Conservation (phyloP, 108 stramenopile species). For the Nitzschia sp. region DNA sequence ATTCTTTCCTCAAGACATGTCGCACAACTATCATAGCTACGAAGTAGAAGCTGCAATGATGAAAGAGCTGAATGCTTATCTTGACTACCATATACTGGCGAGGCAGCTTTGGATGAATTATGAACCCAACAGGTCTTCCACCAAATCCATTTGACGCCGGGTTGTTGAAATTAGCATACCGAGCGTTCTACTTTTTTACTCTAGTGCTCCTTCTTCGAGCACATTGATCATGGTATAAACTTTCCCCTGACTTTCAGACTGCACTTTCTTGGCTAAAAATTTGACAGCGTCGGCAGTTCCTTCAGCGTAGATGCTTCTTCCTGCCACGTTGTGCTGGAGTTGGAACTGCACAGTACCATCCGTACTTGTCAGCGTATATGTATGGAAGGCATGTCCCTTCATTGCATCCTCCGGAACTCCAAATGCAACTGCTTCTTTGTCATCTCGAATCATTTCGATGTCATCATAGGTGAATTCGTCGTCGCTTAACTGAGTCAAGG, state of each 20-base stretch:
- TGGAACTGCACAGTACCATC: constrained; percentile 94
- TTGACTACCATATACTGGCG: neutral
- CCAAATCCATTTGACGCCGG: too few species aligned
- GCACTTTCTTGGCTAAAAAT: constrained; percentile 84
- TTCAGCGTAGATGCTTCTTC: constrained; percentile 97
- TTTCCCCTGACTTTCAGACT: constrained; percentile 62
- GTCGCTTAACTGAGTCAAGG: constrained; percentile 50
- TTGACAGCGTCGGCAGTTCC: constrained; percentile 97
- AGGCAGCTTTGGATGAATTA: neutral
- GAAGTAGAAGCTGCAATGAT: neutral
- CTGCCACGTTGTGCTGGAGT: constrained; percentile 96
- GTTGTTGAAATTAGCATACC: too few species aligned
- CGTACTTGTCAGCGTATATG: constrained; percentile 89
- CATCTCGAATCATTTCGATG: constrained; percentile 89
- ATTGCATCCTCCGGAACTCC: constrained; percentile 92
- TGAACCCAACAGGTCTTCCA: neutral
- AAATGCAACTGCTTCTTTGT: constrained; percentile 83
- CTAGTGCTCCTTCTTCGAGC: constrained; percentile 79
- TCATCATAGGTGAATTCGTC: constrained; percentile 84
- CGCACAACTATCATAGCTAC: neutral
- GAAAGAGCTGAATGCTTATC: neutral
- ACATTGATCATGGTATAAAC: constrained; percentile 92
- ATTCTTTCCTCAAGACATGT: neutral
- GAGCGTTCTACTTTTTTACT: constrained; percentile 52
- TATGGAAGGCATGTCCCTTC: constrained; percentile 97